phyloP scores from a whole-genome alignment of 2,329 filamentous ascomycete species.

The Rhinocladiella mackenziei region DNA sequence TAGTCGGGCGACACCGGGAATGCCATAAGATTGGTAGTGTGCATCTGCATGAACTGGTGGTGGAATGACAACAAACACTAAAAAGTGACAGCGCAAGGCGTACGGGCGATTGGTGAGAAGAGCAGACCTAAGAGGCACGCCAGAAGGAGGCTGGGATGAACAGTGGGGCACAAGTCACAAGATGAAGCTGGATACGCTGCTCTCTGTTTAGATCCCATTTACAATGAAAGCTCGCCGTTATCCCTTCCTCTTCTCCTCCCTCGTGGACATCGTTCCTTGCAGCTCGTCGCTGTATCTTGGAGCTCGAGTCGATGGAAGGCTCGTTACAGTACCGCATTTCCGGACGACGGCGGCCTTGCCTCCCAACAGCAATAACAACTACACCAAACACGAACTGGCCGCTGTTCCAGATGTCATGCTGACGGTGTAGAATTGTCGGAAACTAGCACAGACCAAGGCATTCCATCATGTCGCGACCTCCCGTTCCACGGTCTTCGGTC shows the following conservation, averaged over 20 bases:
- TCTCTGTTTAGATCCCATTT: neutral
- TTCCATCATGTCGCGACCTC: conserved; percentile 20
- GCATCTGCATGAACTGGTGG: conserved; percentile 5
- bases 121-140: no score
- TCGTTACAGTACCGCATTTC: conserved; percentile 13
- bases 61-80: no score
- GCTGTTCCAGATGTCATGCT: conserved; percentile 9
- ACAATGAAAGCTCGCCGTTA: neutral
- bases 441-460: conserved; percentile 3
- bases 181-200: conserved; percentile 1
- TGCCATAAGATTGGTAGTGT: no score
- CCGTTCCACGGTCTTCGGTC: conserved; percentile 19
- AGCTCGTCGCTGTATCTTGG: neutral
- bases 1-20: no score
- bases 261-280: neutral
- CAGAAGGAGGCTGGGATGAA: neutral
- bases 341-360: conserved; percentile 18
- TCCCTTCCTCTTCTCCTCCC: neutral
- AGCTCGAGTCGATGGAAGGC: conserved; percentile 21
- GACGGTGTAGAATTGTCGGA: neutral
- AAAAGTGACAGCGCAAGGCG: no score
- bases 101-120: no score
- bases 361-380: neutral
- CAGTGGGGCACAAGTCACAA: neutral
- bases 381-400: conserved; percentile 3